Evolutionary conservation across 306 rosid genomes (phyloP), one percentile per base, ranked within the genome.

Genomic region (Senna tora): DNA sequence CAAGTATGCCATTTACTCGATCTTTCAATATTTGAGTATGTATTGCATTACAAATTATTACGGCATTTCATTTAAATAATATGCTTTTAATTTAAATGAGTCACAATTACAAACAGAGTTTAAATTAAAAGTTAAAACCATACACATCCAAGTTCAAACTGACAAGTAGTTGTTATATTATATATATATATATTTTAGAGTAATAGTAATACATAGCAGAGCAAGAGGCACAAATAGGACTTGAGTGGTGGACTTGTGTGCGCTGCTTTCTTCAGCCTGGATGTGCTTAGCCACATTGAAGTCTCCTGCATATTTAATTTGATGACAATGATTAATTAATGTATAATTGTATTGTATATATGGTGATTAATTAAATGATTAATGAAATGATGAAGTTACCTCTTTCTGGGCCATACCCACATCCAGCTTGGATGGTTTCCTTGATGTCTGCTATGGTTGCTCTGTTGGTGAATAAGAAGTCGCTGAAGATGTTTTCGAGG

Each of bases 361-460:
- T n/a, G n/a, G n/a, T n/a, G n/a, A n/a, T n/a, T n/a, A n/a, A n/a
- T n/a, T n/a, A n/a, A n/a, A n/a, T n/a, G n/a, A n/a, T n/a, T n/a
- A n/a, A n/a, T n/a, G n/a, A n/a, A n/a, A n/a, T n/a, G n/a, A 25
- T 25, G 1, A 61, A 0, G 28, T 17, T 36, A 87, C 98, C 98
- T 90, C 98, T 86, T 61, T 87, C 81, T 1, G 89, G 83, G 32
- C 98, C 97, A 60, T 81, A 80, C 9, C 94, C 94, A 81, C 98
- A 93, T 32, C 74, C 98, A 45, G 92, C 86, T 2, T 71, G 54
- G 69, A 93, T n/a, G 0, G 92, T 93, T 14, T 82, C 85, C 64
- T 80, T 78, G 52, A 93, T 49, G 46, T 89, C 98, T 13, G 71
- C 61, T 20, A 91, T 68, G 0, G 96, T 87, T 59, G 97, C 98